Percentiles rank a stretch among this genome's conserved stretches.
These are phyloP conservation scores for Leccinum subtestaceum DNA, from an alignment of 768 basidiomycete genomes.

Conservation along the genomic window DNA sequence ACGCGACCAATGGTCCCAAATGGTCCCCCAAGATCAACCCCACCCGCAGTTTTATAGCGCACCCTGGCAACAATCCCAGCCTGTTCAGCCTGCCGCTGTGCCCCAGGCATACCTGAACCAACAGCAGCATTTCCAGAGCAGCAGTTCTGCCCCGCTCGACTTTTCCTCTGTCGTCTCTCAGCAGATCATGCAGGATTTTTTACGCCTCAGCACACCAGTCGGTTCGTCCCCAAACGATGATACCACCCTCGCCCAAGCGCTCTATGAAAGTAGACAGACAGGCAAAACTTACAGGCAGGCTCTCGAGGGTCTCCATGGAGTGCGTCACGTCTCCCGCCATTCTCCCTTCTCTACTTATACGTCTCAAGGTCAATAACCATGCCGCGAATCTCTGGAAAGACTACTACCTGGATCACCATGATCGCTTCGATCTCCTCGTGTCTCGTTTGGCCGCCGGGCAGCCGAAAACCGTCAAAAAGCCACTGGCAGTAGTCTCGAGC, in stretches of 20 bases:
- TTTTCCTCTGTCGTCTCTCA: slow-evolving; percentile 41
- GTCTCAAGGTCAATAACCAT: slow-evolving; percentile 41
- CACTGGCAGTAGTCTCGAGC: slow-evolving; percentile 9
- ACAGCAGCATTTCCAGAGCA: slow-evolving; percentile 24
- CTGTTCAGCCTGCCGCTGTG: slow-evolving; percentile 30
- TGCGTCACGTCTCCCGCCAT: slow-evolving; percentile 32
- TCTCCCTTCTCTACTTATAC: slow-evolving; percentile 4
- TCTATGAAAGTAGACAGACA: slow-evolving; percentile 36
- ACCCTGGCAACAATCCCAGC: slow-evolving; percentile 35
- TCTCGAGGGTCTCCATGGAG: slow-evolving; percentile 65
- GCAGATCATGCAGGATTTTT: slow-evolving; percentile 56
- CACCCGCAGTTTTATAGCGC: slow-evolving; percentile 27
- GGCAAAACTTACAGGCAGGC: slow-evolving; percentile 59
- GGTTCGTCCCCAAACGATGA: slow-evolving; percentile 52
- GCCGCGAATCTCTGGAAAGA: slow-evolving; percentile 73
- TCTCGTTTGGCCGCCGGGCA: slow-evolving; percentile 20
- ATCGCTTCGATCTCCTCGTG: slow-evolving; percentile 48
- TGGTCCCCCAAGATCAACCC: slow-evolving; percentile 26
- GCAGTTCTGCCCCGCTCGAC: slow-evolving; percentile 26
- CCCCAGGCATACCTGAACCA: slow-evolving; percentile 19
- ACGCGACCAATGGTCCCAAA: slow-evolving; percentile 24
- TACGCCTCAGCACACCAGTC: slow-evolving; percentile 53
- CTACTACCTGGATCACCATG: slow-evolving; percentile 70
- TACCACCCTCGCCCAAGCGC: slow-evolving; percentile 50
- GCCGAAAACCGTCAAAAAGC: slow-evolving; percentile 33